Base-by-base conservation (phyloP, 345 rosid species). In the Camelina sativa region DNA sequence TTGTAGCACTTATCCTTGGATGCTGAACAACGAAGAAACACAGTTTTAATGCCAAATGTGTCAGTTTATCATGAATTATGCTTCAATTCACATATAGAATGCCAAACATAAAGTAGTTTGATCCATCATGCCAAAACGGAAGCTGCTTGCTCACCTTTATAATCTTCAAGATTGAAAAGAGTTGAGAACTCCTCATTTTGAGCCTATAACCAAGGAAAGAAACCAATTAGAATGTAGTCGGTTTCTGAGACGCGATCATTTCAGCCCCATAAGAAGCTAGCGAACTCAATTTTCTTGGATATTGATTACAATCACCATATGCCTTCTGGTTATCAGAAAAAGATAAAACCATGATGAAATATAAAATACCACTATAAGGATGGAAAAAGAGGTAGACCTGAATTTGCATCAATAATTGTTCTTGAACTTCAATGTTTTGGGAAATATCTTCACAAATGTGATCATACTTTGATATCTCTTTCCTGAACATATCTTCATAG, bases 371-470 rank as follows among this genome's bases (percentile, higher is more conserved):
- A 65, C 54, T 51, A 40, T 17, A 57, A 51, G 38, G 61, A 46
- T 52, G 57, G 17, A 4, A 65, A 57, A 67, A 67, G 51, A 66
- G 78, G 64, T 65, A 55, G 28, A 95, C 99, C 97, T 92, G 99
- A 77, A 95, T 95, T 82, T 92, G 98, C 75, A 89, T 52, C 85
- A 95, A 61, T 50, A 90, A 73, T 55, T 90, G 98, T 68, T 89
- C 99, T 83, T 95, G 99, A 71, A 92, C 91, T 67, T 86, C 96
- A 53, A 95, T 89, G 83, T 95, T 95, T 67, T 88, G 96, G 52
- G 96, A 81, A 75, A 95, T 89, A 44, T 90, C 97, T 78, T 85
- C 86, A 72, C 97, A 88, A 73, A 95, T 86, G 37, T 55, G 89
- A 77, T 90, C 90, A 85, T 95, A 95, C 79, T 95, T 95, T 62